Evolutionary conservation across 768 basidiomycete species (phyloP), one percentile per base, ranked within the genome.

Genomic region (Kondoa malvinella): DNA sequence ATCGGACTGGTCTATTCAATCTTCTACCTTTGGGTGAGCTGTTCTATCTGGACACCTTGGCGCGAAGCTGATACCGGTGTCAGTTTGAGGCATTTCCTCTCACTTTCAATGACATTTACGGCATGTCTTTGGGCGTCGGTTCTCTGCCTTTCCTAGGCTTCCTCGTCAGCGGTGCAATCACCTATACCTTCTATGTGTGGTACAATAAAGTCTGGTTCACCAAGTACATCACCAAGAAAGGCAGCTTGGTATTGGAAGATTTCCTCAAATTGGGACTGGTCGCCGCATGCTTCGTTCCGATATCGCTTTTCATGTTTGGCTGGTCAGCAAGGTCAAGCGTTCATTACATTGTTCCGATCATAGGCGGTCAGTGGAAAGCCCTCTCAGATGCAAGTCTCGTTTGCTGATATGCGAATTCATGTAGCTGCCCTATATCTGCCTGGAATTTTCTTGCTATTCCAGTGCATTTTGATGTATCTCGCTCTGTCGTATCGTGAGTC

Each of bases 11-110:
- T 66, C 33, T 71, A 68, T 56, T 12, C 64, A 31, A 32, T 70
- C 56, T 70, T 69, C 56, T 67, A 67, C 57, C n/a, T 67, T 0
- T 72, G 68, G 68, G 64, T 68, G 27, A 65, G 40, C 40, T 8
- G 40, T 50, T 50, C 40, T 50, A 8, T 21, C 40, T 68, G n/a
- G 63, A 56, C 15, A 64, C 63, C 34, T n/a, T 29, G 25, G 4
- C 29, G 33, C 15, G 50, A 66, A 29, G 31, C 34, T 31, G 64
- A 68, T 33, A 56, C 29, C 56, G n/a, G 4, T 60, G 4, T 62
- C 56, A 64, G 31, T 69, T 68, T 50, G 69, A 58, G 15, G 26
- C 31, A 3, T 71, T 69, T 30, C 71, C 69, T 0, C 21, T 71
- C 31, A 59, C 63, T 0, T 70, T 66, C 17, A 25, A 2, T 17